Conservation (phyloP, 805 yeast species). For the Lipomyces chichibuensis region DNA sequence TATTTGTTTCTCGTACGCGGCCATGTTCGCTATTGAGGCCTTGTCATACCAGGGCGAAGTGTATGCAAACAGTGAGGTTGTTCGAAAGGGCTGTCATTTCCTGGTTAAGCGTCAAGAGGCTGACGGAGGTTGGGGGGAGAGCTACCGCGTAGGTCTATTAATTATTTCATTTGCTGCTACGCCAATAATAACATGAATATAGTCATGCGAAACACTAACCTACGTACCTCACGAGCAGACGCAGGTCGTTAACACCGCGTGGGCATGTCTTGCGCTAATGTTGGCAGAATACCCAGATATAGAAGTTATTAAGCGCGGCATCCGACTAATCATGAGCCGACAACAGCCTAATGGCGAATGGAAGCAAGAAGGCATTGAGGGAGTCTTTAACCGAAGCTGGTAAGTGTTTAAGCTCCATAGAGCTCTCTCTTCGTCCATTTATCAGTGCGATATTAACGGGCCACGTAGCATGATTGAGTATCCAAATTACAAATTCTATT, state of each 20-base stretch:
- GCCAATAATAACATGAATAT: background rate
- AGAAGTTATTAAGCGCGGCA: slow-evolving; percentile 63
- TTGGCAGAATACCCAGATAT: slow-evolving; percentile 79
- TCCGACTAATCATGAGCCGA: slow-evolving; percentile 61
- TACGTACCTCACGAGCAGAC: slow-evolving; percentile 44
- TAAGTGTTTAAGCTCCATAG: background rate
- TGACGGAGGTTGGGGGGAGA: slow-evolving; percentile 99
- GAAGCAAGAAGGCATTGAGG: slow-evolving; percentile 83
- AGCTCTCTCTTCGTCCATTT: slow-evolving; percentile 46
- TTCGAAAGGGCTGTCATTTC: slow-evolving; percentile 82
- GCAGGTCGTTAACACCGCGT: slow-evolving; percentile 84
- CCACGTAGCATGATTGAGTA: slow-evolving; percentile 66
- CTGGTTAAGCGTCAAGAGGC: slow-evolving; percentile 68
- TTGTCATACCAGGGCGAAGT: slow-evolving; percentile 66
- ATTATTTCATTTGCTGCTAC: background rate
- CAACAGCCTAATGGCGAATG: slow-evolving; percentile 83
- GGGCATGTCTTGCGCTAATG: slow-evolving; percentile 84
- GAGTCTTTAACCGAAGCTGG: slow-evolving; percentile 81
- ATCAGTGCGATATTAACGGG: slow-evolving; percentile 54
- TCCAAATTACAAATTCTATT: slow-evolving; percentile 86
- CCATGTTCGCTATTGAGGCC: slow-evolving; percentile 97
- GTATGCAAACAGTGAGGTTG: slow-evolving; percentile 64
- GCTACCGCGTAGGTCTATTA: slow-evolving; percentile 72
- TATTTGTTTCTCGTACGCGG: slow-evolving; percentile 90
- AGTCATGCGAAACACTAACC: slow-evolving; percentile 33